phyloP scores from a whole-genome alignment of 2,329 filamentous ascomycete genomes.

The Xenoacremonium recifei region DNA sequence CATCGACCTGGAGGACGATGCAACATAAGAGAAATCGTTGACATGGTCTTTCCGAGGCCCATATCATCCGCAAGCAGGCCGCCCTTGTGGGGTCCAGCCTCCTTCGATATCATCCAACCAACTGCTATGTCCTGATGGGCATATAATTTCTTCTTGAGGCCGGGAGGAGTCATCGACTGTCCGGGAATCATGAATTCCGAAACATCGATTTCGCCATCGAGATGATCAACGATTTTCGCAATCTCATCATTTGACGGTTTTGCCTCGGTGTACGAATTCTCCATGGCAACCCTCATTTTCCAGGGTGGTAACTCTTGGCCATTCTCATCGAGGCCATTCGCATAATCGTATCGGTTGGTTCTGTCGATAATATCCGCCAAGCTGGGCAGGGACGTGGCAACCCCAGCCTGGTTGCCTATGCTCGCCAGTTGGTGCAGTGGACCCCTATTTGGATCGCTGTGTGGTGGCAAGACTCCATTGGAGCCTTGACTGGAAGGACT shows the following conservation, averaged over 20 bases:
- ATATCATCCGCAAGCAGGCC: conserved; percentile 92
- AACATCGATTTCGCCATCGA: conserved; percentile 68
- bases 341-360: conserved; percentile 37
- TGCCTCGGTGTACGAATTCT: conserved; percentile 37
- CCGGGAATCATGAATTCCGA: conserved; percentile 61
- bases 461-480: too few species aligned
- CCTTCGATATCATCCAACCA: conserved; percentile 80
- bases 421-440: too few species aligned
- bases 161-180: conserved; percentile 69
- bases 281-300: conserved; percentile 31
- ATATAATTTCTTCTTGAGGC: conserved; percentile 68
- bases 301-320: conserved; percentile 36
- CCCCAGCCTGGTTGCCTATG: too few species aligned
- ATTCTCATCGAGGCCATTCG: conserved; percentile 31
- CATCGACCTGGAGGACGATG: conserved; percentile 56
- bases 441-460: too few species aligned
- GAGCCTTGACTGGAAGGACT: too few species aligned
- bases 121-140: conserved; percentile 82
- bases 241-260: conserved; percentile 59
- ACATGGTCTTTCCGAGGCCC: conserved; percentile 89
- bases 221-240: conserved; percentile 67
- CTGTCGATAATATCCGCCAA: conserved; percentile 36
- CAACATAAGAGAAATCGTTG: conserved; percentile 75
- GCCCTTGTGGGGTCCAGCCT: conserved; percentile 75
- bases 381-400: too few species aligned